These are phyloP conservation scores for Hericium erinaceus DNA, from an alignment of 768 basidiomycete genomes.

Conservation along the genomic window DNA sequence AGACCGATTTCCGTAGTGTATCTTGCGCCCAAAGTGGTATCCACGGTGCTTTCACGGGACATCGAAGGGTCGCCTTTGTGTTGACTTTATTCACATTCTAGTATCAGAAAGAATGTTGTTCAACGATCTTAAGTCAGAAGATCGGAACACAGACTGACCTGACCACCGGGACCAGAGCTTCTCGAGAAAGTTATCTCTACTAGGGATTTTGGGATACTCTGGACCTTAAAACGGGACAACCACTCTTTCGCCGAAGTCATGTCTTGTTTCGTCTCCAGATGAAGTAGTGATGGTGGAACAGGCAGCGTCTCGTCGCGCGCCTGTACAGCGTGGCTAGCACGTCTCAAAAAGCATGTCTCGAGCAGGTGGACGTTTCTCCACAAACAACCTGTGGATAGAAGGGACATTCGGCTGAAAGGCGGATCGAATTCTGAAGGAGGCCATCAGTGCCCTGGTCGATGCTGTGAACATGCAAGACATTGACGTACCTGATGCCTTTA, in stretches of 20 bases:
- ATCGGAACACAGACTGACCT: constrained; percentile 34
- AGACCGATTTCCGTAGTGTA: constrained; percentile 38
- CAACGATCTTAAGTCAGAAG: constrained; percentile 3
- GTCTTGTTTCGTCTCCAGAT: constrained; percentile 8
- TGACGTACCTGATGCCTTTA: too few species aligned
- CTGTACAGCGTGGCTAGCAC: too few species aligned
- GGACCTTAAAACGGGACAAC: constrained; percentile 5
- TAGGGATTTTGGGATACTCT: constrained; percentile 35
- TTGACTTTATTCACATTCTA: constrained; percentile 90
- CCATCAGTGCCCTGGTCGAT: too few species aligned
- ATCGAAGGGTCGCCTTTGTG: constrained; percentile 65
- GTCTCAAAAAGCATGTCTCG: too few species aligned
- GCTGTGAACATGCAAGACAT: too few species aligned
- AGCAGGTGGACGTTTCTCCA: too few species aligned
- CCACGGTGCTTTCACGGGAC: constrained; percentile 49
- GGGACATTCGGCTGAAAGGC: too few species aligned
- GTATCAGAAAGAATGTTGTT: not conserved
- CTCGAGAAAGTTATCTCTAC: constrained; percentile 64
- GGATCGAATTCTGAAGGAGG: too few species aligned
- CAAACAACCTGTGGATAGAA: too few species aligned
- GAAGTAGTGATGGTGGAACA: constrained; percentile 8
- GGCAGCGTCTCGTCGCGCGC: constrained; percentile 2
- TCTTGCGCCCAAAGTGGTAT: constrained; percentile 60
- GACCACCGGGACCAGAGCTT: constrained; percentile 81
- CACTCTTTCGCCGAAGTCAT: constrained; percentile 9